Evolutionary conservation across 2,329 filamentous ascomycete species (phyloP).

Genomic region (Aspergillus phoenicis): DNA sequence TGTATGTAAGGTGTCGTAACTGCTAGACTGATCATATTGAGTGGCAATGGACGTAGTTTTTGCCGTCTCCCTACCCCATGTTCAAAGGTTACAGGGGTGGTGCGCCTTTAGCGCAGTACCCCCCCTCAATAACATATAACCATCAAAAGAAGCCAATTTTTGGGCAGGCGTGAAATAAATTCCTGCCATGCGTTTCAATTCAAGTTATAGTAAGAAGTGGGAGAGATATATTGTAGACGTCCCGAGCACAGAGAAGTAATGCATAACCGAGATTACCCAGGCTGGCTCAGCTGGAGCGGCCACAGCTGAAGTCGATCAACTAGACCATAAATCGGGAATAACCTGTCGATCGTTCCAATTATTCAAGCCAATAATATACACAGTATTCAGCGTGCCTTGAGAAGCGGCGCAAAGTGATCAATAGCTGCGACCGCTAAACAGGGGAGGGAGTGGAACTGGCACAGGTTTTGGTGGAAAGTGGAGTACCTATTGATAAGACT

Average conservation of each 20-base stretch:
- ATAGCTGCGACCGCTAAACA: background rate
- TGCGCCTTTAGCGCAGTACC: background rate
- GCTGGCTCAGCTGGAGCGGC: background rate
- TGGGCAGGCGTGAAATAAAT: background rate
- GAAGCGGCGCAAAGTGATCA: background rate
- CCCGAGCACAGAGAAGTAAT: background rate
- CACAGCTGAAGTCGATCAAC: background rate
- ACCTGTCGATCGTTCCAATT: background rate
- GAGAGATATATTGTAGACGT: background rate
- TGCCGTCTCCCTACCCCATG: background rate
- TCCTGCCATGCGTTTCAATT: background rate
- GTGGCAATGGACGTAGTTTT: background rate
- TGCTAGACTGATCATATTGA: background rate
- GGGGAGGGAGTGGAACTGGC: background rate
- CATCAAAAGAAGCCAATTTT: background rate
- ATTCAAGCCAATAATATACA: background rate
- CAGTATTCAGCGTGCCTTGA: background rate
- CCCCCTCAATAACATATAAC: background rate
- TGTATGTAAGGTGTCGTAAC: too few species aligned
- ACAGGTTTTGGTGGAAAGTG: background rate
- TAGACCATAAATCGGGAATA: background rate
- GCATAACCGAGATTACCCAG: background rate
- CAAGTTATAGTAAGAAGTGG: background rate
- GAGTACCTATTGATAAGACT: background rate
- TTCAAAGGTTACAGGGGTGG: background rate